Base-by-base conservation (phyloP, 106 monocot species). In the Hemerocallis citrina region DNA sequence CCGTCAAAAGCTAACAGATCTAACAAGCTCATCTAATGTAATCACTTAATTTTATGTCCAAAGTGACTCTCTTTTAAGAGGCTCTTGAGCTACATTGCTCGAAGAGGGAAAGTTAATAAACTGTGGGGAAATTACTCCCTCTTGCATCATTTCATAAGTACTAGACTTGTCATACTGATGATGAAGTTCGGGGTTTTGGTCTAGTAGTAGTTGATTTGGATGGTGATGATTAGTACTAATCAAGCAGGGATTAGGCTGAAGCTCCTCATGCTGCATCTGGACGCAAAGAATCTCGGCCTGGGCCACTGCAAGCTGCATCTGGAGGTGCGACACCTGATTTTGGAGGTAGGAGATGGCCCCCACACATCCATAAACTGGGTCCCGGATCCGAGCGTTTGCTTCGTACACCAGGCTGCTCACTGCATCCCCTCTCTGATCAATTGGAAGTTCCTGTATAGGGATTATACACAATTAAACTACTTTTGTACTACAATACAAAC, bases 321-420 rank as follows among this genome's bases (percentile, higher is more conserved):
- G 86, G 5, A 92, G 77, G 47, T 92, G 86, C 4, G 86, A 80
- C 0, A 92, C 83, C 52, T 86, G 86, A 72, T 77, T 92, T 45
- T 92, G 86, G 0, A 86, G 72, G 74, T 65, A 79, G 12, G 83
- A 86, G 46, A 86, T 92, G 3, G 83, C 82, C 13, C 91, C 86
- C 7, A 92, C 83, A 62, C 86, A 92, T 42, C 86, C 86, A 31
- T 86, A 86, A 6, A 92, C 85, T 0, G 90, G 90, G 61, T 91
- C 85, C 40, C 82, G 52, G 68, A 77, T 69, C 71, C 90, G 79
- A 6, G 91, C 91, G 25, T 68, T 92, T 14, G 86, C 91, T 52
- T 92, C 91, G 45, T 92, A 86, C 23, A 86, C 91, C 12, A 92
- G 69, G 68, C 91, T 92, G 65, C 77, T 77, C 41, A 86, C 91